Percentiles rank a stretch among this genome's conserved stretches.
Evolutionary conservation across 352 stramenopile species (phyloP).

Genomic region (Phytophthora colocasiae): DNA sequence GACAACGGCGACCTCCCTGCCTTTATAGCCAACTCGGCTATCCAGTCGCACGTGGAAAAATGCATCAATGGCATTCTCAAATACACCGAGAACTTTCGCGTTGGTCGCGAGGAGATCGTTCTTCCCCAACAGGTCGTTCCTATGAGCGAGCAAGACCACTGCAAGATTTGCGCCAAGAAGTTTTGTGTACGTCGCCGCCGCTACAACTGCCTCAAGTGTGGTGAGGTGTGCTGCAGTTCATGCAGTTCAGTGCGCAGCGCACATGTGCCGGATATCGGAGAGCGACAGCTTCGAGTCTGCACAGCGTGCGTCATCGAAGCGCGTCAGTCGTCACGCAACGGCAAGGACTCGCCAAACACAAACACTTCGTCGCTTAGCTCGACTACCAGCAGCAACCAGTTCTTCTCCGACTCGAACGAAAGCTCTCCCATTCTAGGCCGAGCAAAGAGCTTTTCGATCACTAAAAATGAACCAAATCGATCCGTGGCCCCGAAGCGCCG

Average conservation of each 20-base stretch:
- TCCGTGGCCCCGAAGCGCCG: conserved; percentile 46
- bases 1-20: conserved; percentile 83
- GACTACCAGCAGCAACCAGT: conserved; percentile 23
- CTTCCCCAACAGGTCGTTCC: conserved; percentile 78
- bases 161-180: conserved; percentile 76
- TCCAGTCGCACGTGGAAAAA: conserved; percentile 89
- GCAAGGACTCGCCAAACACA: conserved; percentile 23
- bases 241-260: conserved; percentile 73
- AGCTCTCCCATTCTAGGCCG: conserved; percentile 16
- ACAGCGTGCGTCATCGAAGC: conserved; percentile 80
- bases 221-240: conserved; percentile 79
- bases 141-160: conserved; percentile 78
- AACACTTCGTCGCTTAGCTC: conserved; percentile 20
- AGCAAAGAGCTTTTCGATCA: conserved; percentile 59
- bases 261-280: conserved; percentile 72
- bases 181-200: conserved; percentile 75
- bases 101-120: conserved; percentile 74
- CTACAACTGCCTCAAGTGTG: conserved; percentile 89
- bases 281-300: conserved; percentile 80
- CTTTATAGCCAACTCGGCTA: conserved; percentile 86
- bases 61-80: conserved; percentile 87
- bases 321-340: conserved; percentile 58
- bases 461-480: conserved; percentile 15
- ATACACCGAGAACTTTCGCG: conserved; percentile 86
- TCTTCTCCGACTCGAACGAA: conserved; percentile 26